Evolutionary conservation across 2,329 filamentous ascomycete genomes (phyloP).

Genomic region (Penicillium brasilianum): DNA sequence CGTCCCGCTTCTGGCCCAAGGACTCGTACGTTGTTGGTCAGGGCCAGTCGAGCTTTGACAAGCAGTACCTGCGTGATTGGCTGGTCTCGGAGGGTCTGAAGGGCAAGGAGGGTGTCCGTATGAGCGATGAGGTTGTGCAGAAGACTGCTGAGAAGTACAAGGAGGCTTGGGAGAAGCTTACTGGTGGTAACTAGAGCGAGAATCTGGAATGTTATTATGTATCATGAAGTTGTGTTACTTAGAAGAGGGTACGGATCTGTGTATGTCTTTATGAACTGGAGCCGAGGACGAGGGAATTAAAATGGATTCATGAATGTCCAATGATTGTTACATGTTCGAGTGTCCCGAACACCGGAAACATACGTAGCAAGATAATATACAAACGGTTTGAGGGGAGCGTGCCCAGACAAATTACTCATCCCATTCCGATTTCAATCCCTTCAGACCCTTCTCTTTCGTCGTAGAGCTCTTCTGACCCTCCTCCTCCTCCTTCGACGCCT

Average conservation of each 20-base stretch:
- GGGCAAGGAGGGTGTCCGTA: conserved; percentile 72
- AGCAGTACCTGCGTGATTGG: conserved; percentile 85
- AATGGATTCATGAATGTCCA: conserved; percentile 13
- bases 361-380: conserved; percentile 14
- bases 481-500: conserved; percentile 9
- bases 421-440: conserved; percentile 44
- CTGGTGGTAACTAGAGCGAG: conserved; percentile 56
- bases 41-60: conserved; percentile 85
- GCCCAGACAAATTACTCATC: conserved; percentile 27
- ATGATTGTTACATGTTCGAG: conserved; percentile 10
- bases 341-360: conserved; percentile 3
- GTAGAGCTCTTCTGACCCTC: conserved; percentile 20
- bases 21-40: conserved; percentile 73
- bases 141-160: conserved; percentile 74
- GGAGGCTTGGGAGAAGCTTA: conserved; percentile 75
- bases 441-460: conserved; percentile 40
- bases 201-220: conserved; percentile 3
- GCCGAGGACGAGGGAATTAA: conserved; percentile 12
- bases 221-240: background rate
- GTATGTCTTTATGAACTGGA: conserved; percentile 18
- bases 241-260: background rate
- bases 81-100: conserved; percentile 73
- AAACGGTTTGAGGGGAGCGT: background rate
- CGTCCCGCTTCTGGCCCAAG: conserved; percentile 83
- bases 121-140: conserved; percentile 72